Base-by-base conservation (phyloP, 106 monocot species). In the Phalaenopsis aphrodite region DNA sequence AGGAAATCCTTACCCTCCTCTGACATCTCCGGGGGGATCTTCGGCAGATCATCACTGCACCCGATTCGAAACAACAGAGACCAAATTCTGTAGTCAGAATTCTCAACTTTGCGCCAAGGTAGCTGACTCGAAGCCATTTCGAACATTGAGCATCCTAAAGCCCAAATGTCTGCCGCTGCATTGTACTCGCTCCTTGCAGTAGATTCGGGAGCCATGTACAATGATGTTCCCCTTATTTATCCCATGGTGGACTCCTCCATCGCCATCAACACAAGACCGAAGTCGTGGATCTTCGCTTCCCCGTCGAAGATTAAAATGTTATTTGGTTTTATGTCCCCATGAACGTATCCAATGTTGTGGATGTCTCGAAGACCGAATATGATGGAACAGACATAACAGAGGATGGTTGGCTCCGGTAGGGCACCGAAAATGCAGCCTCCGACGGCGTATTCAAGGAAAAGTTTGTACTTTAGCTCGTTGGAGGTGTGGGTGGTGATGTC, bases 171-270 rank as follows among this genome's bases (percentile, higher is more conserved):
- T 39, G 81, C 77, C 75, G 84, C 77, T 15, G 87, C 77, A 46
- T 89, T 81, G 56, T 82, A 81, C 79, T 86, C 89, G 12, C 75
- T 79, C 19, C 80, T 56, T 11, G 64, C 39, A 1, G 82, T 79
- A 11, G 87, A 83, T 42, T 91, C 93, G 43, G 93, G 93, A 5
- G 91, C 80, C 90, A 93, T 87, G 83, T 91, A 93, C 69, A 85
- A 5, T 6, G 89, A 86, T 21, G 93, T 93, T 23, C 92, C 92
- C 3, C 84, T 64, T 15, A 87, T 42, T n/a, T n/a, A n/a, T 8
- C 39, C n/a, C 37, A 21, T 45, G 18, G 8, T 42, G 42, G 6
- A 8, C 1, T 15, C 17, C 1, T 77, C 75, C 8, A 21, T 30
- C 14, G 64, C 38, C 41, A 18, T 76, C 87, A 45, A 81, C 46